A percentile compares a stretch with the other conserved stretches of the same genome.
Evolutionary conservation across 108 stramenopile species (phyloP).

Genomic region (Fistulifera pelliculosa): DNA sequence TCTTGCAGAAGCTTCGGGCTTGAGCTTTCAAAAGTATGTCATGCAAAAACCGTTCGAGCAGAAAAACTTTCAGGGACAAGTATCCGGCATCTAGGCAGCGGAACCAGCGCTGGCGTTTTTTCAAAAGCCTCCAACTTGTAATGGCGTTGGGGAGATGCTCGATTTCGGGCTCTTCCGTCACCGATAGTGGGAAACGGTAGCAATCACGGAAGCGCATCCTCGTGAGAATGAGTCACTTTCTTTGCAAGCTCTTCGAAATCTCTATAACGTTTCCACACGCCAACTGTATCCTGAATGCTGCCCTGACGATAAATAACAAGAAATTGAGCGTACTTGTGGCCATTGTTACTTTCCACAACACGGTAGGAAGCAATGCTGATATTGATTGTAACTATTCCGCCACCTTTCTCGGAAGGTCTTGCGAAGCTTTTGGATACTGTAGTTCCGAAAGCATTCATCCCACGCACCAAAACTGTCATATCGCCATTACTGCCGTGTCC

Average conservation of each 20-base stretch:
- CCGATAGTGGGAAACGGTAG: constrained; percentile 64
- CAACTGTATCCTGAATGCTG: constrained; percentile 73
- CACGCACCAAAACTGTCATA: constrained; percentile 52
- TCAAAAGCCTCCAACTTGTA: constrained; percentile 78
- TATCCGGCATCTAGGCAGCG: constrained; percentile 90
- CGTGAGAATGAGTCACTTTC: constrained; percentile 66
- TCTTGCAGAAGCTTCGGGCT: constrained; percentile 65
- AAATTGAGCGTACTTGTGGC: constrained; percentile 79
- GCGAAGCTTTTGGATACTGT: constrained; percentile 82
- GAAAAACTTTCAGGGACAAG: constrained; percentile 88
- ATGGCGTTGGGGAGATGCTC: constrained; percentile 79
- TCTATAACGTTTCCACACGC: constrained; percentile 86
- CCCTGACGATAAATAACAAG: constrained; percentile 79
- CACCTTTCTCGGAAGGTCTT: constrained; percentile 32
- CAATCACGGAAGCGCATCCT: constrained; percentile 69
- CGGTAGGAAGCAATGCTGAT: constrained; percentile 82
- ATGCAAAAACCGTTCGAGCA: constrained; percentile 93
- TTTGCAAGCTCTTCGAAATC: constrained; percentile 69
- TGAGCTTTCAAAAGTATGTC: constrained; percentile 90
- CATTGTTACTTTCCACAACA: constrained; percentile 58
- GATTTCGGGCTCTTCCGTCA: constrained; percentile 69
- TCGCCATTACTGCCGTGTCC: constrained; percentile 32
- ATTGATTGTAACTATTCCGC: constrained; percentile 69
- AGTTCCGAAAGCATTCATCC: constrained; percentile 82
- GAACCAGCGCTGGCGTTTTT: constrained; percentile 88